Conservation (phyloP, 2,329 filamentous ascomycete species). For the Gnomoniopsis sp. region DNA sequence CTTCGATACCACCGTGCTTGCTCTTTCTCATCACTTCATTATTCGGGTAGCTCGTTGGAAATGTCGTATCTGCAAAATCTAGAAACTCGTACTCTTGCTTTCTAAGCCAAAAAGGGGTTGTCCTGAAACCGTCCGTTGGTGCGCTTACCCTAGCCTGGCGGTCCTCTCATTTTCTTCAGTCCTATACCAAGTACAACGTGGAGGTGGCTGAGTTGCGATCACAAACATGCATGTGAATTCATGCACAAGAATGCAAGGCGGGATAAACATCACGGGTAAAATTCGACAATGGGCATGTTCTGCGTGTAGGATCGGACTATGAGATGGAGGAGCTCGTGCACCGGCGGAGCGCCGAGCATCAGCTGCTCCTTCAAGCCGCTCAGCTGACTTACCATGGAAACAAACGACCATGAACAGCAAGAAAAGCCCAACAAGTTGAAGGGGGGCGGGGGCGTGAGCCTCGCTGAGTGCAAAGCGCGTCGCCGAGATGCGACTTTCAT, state of each 20-base stretch:
- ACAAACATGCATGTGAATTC: neutral
- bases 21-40: no score
- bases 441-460: no score
- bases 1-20: no score
- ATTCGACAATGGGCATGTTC: neutral
- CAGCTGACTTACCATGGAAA: neutral
- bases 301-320: neutral
- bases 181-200: neutral
- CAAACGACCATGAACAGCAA: no score
- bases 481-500: neutral
- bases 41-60: no score
- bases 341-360: neutral
- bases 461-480: neutral
- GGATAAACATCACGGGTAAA: neutral
- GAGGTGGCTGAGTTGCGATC: conserved; percentile 6
- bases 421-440: no score
- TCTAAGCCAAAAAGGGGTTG: neutral
- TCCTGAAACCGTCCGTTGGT: neutral
- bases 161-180: conserved; percentile 1
- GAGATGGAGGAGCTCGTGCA: neutral
- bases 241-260: neutral
- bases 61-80: neutral
- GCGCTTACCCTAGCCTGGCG: neutral
- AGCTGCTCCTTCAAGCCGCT: neutral
- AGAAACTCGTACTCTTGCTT: neutral